These are phyloP conservation scores for Capsicum baccatum DNA, from an alignment of 257 asterid species.

Conservation along the genomic window DNA sequence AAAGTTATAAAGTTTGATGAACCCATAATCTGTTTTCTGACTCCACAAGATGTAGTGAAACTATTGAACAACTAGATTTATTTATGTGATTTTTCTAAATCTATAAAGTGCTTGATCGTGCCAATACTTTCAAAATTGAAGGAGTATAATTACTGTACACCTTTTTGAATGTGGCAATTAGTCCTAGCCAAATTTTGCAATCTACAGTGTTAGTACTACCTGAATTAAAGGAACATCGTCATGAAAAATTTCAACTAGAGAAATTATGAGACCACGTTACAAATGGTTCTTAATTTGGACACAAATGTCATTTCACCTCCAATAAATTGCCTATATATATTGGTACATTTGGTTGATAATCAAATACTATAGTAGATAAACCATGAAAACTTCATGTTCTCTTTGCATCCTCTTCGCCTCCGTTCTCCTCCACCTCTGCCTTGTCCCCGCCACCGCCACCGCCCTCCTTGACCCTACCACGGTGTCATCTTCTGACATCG, in stretches of 20 bases:
- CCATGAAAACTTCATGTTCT: conserved; percentile 28
- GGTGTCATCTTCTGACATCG: not conserved
- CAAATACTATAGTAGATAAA: not conserved
- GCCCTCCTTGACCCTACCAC: not conserved
- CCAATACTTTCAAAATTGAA: not conserved
- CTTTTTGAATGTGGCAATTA: not conserved
- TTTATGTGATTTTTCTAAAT: not conserved
- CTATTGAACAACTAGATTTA: not conserved
- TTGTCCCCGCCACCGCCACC: not conserved
- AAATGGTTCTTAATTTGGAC: not conserved
- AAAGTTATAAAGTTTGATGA: not conserved
- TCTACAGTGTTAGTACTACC: not conserved
- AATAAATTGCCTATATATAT: not conserved
- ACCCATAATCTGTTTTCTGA: not conserved
- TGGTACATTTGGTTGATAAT: not conserved
- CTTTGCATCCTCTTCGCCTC: conserved; percentile 25
- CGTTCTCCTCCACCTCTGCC: conserved; percentile 29
- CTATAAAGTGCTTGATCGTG: not conserved
- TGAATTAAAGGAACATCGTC: not conserved
- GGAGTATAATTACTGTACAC: not conserved
- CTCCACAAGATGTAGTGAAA: not conserved
- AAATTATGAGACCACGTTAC: not conserved
- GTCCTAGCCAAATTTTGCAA: not conserved
- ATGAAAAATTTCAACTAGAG: not conserved
- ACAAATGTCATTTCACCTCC: conserved; percentile 11